Evolutionary conservation across 805 yeast species (phyloP), one percentile per base, ranked within the genome.

Genomic region (Saturnispora diversa): DNA sequence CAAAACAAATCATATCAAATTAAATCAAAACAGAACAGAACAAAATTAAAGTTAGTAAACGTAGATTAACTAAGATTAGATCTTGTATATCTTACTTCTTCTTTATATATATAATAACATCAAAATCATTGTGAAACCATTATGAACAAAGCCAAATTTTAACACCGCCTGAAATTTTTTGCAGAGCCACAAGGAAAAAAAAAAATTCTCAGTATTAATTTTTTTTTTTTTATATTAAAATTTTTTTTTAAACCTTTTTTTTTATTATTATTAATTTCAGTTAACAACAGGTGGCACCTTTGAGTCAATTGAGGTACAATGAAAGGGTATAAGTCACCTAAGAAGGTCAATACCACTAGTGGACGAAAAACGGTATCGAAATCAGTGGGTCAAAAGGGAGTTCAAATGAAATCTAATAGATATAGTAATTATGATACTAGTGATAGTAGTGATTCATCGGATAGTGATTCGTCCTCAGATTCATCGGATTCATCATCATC

Each of bases 391-490:
- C 42, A 54, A 41, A 44, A 50, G 49, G 43, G 60, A 44, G 39
- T 55, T 23, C 26, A 34, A 40, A 26, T 15, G 24, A 31, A n/a
- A 44, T 35, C 16, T 22, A 41, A 19, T 15, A 40, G 31, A 21
- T 44, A 54, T 31, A 44, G 47, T 47, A 43, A 43, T 17, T 47
- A 49, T 38, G 58, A 50, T 12, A 51, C 57, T 25, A 58, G 55
- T n/a, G 53, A 55, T n/a, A 53, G 48, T 10, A 50, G 45, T 17
- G 56, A 35, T 10, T 25, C 38, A 4, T 35, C 24, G 11, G 34
- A 39, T 22, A 31, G 34, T 5, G 32, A 35, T 27, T 32, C 31
- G 23, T 23, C 31, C 26, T 39, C 46, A 5, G 36, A 31, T 30
- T 29, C 36, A 2, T 39, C 40, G 6, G 37, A 43, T 16, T 31